phyloP scores from a whole-genome alignment of 2,329 filamentous ascomycete species.

The Myriosclerotinia scirpicola region DNA sequence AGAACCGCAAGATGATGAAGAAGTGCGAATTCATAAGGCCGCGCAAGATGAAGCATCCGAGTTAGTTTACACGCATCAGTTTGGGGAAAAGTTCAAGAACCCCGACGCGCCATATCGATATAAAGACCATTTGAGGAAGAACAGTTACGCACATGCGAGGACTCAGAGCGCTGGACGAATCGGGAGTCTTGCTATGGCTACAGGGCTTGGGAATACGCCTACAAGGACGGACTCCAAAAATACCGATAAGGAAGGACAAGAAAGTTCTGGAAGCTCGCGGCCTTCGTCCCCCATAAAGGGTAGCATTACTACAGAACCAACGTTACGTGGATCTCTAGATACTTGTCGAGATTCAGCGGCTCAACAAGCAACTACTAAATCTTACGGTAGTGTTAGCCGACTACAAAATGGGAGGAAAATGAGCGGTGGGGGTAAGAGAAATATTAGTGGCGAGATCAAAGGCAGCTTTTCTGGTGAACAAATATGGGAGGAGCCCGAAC shows the following conservation, averaged over 20 bases:
- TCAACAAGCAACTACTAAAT: constrained; percentile 28
- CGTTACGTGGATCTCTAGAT: constrained; percentile 33
- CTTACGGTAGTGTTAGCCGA: constrained; percentile 35
- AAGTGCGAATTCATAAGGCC: constrained; percentile 63
- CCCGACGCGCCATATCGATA: constrained; percentile 68
- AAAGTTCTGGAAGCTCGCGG: background rate
- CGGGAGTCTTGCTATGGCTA: constrained; percentile 47
- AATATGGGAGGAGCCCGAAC: constrained; percentile 86
- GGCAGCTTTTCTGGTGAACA: constrained; percentile 70
- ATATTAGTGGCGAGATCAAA: constrained; percentile 66
- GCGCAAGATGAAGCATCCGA: constrained; percentile 77
- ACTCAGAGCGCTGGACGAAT: constrained; percentile 58
- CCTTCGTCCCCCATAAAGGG: constrained; percentile 40
- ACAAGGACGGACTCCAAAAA: constrained; percentile 39
- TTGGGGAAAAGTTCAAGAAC: constrained; percentile 54
- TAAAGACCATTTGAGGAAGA: constrained; percentile 65
- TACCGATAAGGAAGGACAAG: constrained; percentile 40
- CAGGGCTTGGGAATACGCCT: constrained; percentile 37
- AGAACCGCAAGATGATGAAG: constrained; percentile 50
- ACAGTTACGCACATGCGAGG: constrained; percentile 69
- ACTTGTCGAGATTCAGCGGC: constrained; percentile 26
- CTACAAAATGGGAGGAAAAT: constrained; percentile 26
- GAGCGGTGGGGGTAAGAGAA: constrained; percentile 49
- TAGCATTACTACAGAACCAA: constrained; percentile 36
- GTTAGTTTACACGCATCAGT: constrained; percentile 73